Evolutionary conservation across 352 stramenopile species (phyloP).

Genomic region (Globisporangium megalacanthum): DNA sequence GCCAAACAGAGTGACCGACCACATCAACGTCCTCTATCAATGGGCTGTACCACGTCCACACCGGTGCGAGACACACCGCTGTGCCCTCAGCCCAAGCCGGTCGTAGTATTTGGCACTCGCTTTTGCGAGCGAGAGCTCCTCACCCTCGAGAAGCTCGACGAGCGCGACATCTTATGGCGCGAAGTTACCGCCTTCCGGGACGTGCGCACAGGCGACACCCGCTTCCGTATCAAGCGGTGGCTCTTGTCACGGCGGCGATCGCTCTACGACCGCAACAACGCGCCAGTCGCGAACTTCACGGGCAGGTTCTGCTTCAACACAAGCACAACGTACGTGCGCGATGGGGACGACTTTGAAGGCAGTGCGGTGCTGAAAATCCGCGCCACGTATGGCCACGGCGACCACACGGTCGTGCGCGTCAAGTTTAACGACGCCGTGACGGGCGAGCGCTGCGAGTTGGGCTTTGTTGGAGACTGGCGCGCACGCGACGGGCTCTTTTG

Average conservation of each 20-base stretch:
- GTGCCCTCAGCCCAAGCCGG: not conserved
- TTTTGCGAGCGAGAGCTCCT: slow-evolving; percentile 25
- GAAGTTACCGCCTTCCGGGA: not conserved
- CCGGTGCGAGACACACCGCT: not conserved
- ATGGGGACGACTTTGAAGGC: not conserved
- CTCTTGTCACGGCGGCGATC: not conserved
- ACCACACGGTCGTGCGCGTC: not conserved
- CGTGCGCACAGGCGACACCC: no score
- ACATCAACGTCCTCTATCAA: not conserved
- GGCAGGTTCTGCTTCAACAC: not conserved
- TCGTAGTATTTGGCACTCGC: slow-evolving; percentile 32
- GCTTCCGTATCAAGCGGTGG: not conserved
- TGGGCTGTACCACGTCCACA: not conserved
- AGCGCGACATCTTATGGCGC: not conserved
- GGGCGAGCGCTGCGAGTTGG: slow-evolving; percentile 6
- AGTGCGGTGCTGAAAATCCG: not conserved
- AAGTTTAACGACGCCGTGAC: not conserved
- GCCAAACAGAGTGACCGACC: no score
- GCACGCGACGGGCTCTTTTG: slow-evolving; percentile 21
- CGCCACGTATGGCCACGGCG: not conserved
- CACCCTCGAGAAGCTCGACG: not conserved
- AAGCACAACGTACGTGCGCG: not conserved
- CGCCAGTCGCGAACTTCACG: not conserved
- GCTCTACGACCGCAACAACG: not conserved
- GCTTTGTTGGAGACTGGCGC: slow-evolving; percentile 14